Base-by-base conservation (phyloP, 805 yeast genomes). In the Starmera caribaea region DNA sequence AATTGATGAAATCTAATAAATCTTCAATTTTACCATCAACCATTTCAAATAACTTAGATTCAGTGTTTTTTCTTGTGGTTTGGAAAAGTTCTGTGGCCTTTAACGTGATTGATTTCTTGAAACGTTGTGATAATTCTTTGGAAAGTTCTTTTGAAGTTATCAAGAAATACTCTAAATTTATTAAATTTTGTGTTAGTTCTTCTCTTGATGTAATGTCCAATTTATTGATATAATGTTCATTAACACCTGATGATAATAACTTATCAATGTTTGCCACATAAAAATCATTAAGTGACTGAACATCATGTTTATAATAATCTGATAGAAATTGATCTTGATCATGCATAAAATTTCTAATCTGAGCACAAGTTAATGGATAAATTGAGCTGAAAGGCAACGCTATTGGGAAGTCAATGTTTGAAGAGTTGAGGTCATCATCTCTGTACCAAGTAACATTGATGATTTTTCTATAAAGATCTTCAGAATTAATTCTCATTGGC, bases 381-480 rank as follows among this genome's bases (percentile, higher is more conserved):
- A 87, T 77, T 41, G 84, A 82, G 38, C 96, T 85, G 54, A 90
- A 92, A 13, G 97, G 97, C 39, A 90, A 62, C 0, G 81, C 75
- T 44, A 77, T 68, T 2, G 86, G 81, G 42, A 74, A 74, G 8
- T 43, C 34, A 6, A 55, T 17, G 15, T 42, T 41, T 13, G 45
- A 42, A 13, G 47, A 43, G 2, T 74, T 71, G 2, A 63, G 54
- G 13, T 71, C 71, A 39, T 66, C 71, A 4, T 73, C 73, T 38
- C 70, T 67, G 54, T 79, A 78, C 94, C 94, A 86, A 45, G 86
- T 73, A 2, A 79, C 70, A 17, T 67, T 68, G 42, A 81, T 66
- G 29, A 83, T 76, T 45, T 76, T 74, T 16, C 76, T 79, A 55
- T 78, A 85, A 37, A 81, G 71, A 11, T 66, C 63, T 32, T 62